A percentile compares a stretch with the other conserved stretches of the same genome.
Evolutionary conservation across 345 rosid genomes (phyloP).

Genomic region (Gossypium stocksii): DNA sequence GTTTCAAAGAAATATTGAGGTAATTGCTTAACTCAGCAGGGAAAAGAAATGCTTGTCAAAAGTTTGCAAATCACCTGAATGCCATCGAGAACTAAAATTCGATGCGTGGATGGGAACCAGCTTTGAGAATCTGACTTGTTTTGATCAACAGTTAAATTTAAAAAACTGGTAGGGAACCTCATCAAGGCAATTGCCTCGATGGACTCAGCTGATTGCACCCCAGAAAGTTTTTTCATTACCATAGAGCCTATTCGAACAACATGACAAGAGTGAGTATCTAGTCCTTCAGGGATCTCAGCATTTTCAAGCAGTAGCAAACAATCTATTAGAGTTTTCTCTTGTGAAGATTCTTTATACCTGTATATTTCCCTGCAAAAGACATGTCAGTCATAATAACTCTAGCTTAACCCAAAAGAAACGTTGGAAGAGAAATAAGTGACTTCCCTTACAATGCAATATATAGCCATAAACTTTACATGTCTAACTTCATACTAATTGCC

Average conservation of each 20-base stretch:
- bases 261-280: slow-evolving; percentile 31
- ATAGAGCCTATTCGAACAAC: slow-evolving; percentile 48
- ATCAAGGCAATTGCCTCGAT: slow-evolving; percentile 74
- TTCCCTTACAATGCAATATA: neutral
- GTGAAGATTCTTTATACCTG: slow-evolving; percentile 38
- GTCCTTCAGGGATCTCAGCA: slow-evolving; percentile 46
- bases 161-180: slow-evolving; percentile 62
- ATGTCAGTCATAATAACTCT: neutral
- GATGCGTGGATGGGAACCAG: slow-evolving; percentile 60
- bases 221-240: slow-evolving; percentile 83
- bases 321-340: slow-evolving; percentile 37
- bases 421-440: neutral
- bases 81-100: slow-evolving; percentile 82
- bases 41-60: neutral
- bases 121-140: slow-evolving; percentile 32
- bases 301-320: slow-evolving; percentile 62
- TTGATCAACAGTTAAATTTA: slow-evolving; percentile 31
- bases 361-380: slow-evolving; percentile 57
- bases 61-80: slow-evolving; percentile 54
- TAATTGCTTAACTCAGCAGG: neutral
- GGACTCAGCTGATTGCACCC: slow-evolving; percentile 70
- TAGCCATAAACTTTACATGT: neutral
- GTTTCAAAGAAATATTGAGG: neutral
- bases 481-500: neutral
- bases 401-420: neutral